Evolutionary conservation across 164 flowering plant genomes (phyloP).

Genomic region (Kalanchoe fedtschenkoi): DNA sequence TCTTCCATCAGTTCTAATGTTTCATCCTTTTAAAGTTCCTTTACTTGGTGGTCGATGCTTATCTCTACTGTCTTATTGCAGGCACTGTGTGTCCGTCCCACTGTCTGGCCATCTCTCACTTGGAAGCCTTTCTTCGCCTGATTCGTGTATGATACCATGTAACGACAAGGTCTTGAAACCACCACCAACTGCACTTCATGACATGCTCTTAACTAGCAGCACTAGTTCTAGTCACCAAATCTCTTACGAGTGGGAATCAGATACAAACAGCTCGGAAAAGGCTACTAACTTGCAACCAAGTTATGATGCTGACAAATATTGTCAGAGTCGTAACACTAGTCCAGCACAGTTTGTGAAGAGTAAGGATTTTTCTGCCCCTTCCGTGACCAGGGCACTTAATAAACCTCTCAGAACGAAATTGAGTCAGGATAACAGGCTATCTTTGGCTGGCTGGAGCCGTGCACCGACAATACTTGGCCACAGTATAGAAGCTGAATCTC

Average conservation of each 20-base stretch:
- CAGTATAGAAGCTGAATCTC: slow-evolving; percentile 41
- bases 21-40: too few species aligned
- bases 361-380: background rate
- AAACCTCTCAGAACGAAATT: background rate
- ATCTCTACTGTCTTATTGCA: background rate
- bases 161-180: background rate
- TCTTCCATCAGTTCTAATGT: too few species aligned
- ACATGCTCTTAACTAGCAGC: background rate
- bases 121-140: background rate
- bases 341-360: too few species aligned
- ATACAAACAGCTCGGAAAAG: background rate
- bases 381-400: background rate
- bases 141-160: background rate
- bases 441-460: slow-evolving; percentile 14
- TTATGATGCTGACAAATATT: background rate
- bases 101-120: background rate
- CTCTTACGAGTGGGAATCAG: background rate
- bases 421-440: slow-evolving; percentile 17
- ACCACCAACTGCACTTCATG: background rate
- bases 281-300: background rate
- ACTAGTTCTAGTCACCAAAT: background rate
- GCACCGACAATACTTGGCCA: slow-evolving; percentile 8
- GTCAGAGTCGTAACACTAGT: background rate
- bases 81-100: background rate
- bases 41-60: too few species aligned